Percentiles rank a stretch among this genome's conserved stretches.
phyloP scores from a whole-genome alignment of 2,329 filamentous ascomycete species.

The Myriosclerotinia curreyana region DNA sequence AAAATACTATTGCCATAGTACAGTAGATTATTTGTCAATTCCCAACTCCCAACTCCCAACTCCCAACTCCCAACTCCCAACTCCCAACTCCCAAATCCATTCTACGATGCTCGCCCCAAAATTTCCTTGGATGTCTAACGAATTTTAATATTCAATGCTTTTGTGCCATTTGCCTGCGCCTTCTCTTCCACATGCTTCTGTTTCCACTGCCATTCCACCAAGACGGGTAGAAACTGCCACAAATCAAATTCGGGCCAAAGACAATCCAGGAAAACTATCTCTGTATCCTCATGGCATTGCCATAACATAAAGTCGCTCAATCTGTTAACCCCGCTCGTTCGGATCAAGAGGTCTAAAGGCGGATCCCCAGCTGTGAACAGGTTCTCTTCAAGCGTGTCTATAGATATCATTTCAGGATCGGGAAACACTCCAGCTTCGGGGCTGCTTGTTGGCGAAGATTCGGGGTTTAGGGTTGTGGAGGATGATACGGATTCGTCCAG shows the following conservation, averaged over 20 bases:
- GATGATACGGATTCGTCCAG: slow-evolving; percentile 55
- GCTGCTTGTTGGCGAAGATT: slow-evolving; percentile 36
- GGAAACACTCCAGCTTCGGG: slow-evolving; percentile 45
- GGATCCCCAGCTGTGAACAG: slow-evolving; percentile 85
- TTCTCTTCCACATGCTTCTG: slow-evolving; percentile 40
- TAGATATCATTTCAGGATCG: slow-evolving; percentile 87
- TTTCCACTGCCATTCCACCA: slow-evolving; percentile 83
- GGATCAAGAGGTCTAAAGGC: slow-evolving; percentile 83
- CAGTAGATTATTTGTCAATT: background rate
- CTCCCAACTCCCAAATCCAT: background rate
- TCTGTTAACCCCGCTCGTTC: slow-evolving; percentile 88
- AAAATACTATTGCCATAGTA: background rate
- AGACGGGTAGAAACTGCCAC: slow-evolving; percentile 86
- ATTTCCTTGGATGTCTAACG: slow-evolving; percentile 22
- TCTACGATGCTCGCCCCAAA: background rate
- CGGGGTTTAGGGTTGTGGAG: slow-evolving; percentile 50
- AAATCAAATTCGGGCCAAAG: slow-evolving; percentile 96
- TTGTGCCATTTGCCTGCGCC: slow-evolving; percentile 23
- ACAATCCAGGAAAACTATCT: slow-evolving; percentile 87
- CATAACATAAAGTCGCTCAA: slow-evolving; percentile 98
- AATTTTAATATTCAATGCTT: slow-evolving; percentile 28
- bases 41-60: slow-evolving; percentile 5
- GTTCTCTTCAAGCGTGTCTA: slow-evolving; percentile 76
- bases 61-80: slow-evolving; percentile 1
- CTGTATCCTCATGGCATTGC: slow-evolving; percentile 91